phyloP scores from a whole-genome alignment of 176 grass and related monocot genomes.

The Musa troglodytarum region DNA sequence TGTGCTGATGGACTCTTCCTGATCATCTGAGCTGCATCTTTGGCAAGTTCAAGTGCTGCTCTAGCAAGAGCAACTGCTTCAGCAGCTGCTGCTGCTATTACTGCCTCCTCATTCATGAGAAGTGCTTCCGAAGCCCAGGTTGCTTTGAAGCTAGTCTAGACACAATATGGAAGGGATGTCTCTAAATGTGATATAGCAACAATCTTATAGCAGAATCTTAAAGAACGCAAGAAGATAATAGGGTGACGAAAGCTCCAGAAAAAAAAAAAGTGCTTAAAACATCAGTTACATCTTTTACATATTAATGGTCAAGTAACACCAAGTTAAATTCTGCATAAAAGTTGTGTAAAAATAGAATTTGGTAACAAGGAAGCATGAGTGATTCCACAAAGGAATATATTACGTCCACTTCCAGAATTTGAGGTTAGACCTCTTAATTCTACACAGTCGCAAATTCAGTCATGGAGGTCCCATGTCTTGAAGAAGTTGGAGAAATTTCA shows the following conservation, averaged over 20 bases:
- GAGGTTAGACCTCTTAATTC: not conserved
- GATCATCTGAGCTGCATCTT: slow-evolving; percentile 51
- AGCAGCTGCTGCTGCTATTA: slow-evolving; percentile 64
- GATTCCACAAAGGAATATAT: not conserved
- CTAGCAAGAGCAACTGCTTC: slow-evolving; percentile 86
- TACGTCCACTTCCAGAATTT: not conserved
- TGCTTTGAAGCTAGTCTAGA: slow-evolving; percentile 32
- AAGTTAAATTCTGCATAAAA: not conserved
- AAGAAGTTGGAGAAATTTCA: not conserved
- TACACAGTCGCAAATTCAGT: not conserved
- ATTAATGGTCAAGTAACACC: not conserved
- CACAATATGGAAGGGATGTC: not conserved
- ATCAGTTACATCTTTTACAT: not conserved
- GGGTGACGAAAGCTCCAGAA: not conserved
- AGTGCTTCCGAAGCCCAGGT: slow-evolving; percentile 40
- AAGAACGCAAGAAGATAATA: not conserved
- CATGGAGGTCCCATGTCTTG: not conserved
- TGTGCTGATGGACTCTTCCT: slow-evolving; percentile 16
- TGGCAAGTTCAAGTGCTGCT: slow-evolving; percentile 60
- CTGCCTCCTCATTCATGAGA: slow-evolving; percentile 45
- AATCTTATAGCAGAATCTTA: not conserved
- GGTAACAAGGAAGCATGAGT: not conserved
- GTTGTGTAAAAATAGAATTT: not conserved
- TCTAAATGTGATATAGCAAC: not conserved
- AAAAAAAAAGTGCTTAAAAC: not conserved